A percentile compares a stretch with the other conserved stretches of the same genome.
phyloP scores from a whole-genome alignment of 805 yeast genomes.

The Ogataea henricii region DNA sequence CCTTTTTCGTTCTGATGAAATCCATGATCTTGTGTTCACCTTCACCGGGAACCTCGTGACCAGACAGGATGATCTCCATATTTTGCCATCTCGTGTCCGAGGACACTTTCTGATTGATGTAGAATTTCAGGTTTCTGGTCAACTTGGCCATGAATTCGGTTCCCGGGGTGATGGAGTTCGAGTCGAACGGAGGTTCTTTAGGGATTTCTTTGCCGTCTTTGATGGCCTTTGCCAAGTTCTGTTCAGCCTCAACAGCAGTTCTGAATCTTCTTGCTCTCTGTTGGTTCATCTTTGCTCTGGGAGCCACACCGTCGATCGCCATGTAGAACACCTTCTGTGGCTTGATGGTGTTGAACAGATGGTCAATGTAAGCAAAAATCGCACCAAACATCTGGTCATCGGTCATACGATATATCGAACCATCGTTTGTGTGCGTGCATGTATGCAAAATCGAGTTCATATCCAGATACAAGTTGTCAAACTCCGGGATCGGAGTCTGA shows the following conservation, averaged over 20 bases:
- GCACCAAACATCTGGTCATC: conserved; percentile 92
- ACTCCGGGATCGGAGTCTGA: conserved; percentile 76
- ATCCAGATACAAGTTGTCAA: conserved; percentile 91
- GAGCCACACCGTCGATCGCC: conserved; percentile 99
- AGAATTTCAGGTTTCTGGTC: conserved; percentile 79
- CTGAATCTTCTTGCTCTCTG: conserved; percentile 95
- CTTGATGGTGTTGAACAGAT: conserved; percentile 80
- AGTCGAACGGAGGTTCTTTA: conserved; percentile 83
- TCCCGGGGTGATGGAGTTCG: conserved; percentile 94
- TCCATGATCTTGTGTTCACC: conserved; percentile 98
- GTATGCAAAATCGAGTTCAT: conserved; percentile 96
- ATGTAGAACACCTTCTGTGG: conserved; percentile 87
- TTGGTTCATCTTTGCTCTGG: conserved; percentile 97
- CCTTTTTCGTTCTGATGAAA: conserved; percentile 75
- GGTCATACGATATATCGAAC: conserved; percentile 60
- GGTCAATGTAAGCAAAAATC: conserved; percentile 94
- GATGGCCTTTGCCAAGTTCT: conserved; percentile 70
- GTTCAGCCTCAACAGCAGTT: conserved; percentile 91
- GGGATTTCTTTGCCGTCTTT: conserved; percentile 74
- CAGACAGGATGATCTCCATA: conserved; percentile 75
- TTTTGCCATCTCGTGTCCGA: conserved; percentile 86
- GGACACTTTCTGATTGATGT: conserved; percentile 82
- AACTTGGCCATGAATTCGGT: conserved; percentile 94
- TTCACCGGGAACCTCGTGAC: conserved; percentile 97
- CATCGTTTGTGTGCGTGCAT: conserved; percentile 85